Conservation (phyloP, 169 alveolate genomes). For the Plasmodium sp. region DNA sequence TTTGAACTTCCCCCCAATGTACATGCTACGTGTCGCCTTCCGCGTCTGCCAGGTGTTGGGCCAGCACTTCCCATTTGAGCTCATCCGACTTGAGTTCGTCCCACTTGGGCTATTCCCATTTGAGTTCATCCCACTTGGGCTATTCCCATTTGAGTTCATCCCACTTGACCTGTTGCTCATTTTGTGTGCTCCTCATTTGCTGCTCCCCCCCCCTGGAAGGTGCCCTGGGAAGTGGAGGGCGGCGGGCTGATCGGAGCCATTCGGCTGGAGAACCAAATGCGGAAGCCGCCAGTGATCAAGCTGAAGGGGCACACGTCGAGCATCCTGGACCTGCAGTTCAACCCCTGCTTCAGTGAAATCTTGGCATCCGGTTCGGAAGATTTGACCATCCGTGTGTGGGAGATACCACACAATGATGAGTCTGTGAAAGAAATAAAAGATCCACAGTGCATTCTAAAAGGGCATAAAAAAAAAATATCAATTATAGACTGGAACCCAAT, state of each 20-base stretch:
- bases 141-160: too few species aligned
- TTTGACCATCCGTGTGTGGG: conserved; percentile 79
- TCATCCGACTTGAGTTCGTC: not conserved
- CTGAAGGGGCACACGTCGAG: conserved; percentile 81
- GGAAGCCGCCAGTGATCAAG: conserved; percentile 78
- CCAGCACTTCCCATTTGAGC: not conserved
- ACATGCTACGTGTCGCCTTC: not conserved
- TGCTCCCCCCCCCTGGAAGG: conserved; percentile 11
- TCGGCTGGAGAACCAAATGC: conserved; percentile 75
- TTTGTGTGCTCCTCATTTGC: not conserved
- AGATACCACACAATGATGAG: conserved; percentile 65
- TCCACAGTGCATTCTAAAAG: conserved; percentile 74
- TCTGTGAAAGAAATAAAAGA: conserved; percentile 31
- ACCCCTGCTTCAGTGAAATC: conserved; percentile 77
- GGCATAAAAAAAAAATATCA: conserved; percentile 82
- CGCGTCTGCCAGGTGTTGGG: not conserved
- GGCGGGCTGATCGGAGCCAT: conserved; percentile 83
- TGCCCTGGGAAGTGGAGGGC: conserved; percentile 87
- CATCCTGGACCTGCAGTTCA: conserved; percentile 79
- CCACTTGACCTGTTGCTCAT: not conserved
- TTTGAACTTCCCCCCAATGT: not conserved
- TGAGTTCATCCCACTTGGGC: too few species aligned
- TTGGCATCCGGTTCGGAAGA: conserved; percentile 85
- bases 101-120: not conserved
- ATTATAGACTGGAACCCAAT: conserved; percentile 81